Evolutionary conservation across 106 monocot genomes (phyloP), one percentile per base, ranked within the genome.

Genomic region (Vanilla planifolia): DNA sequence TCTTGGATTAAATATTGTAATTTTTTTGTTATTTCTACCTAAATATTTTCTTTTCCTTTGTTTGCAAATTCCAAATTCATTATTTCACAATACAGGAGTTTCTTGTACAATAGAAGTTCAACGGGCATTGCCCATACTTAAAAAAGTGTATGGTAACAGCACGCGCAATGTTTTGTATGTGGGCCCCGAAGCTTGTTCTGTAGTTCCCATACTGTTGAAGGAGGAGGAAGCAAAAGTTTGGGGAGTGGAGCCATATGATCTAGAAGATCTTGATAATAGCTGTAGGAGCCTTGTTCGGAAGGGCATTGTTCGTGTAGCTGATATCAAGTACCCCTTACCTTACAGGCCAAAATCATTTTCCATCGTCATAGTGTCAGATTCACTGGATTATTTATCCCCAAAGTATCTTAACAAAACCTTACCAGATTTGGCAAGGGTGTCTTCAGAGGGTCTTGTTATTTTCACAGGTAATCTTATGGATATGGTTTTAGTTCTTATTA

Each of bases 211-310:
- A 57, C 64, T 85, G 45, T 71, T 70, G 56, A 80, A 85, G 59
- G 85, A 80, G 73, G 80, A 77, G 26, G 74, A 74, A 26, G 58
- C 52, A 40, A 74, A 85, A 48, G 73, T 74, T 8, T 85, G 85
- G 85, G 85, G 85, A 21, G 58, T 85, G 8, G 85, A 85, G 41
- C 85, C 85, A 33, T 85, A 85, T 74, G 85, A 85, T 55, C 42
- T 85, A 43, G 80, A 85, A 60, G 85, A 80, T 74, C 77, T 77
- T 55, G 80, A 85, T 44, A 74, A 37, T 55, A 77, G 47, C 67
- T 85, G 85, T 74, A 80, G 71, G 60, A 77, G 51, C 67, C 74
- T 85, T 64, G 71, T 85, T 17, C 80, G 71, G 45, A 85, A 85
- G 33, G 80, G 85, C 51, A 60, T 80, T 67, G 85, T 79, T 3